Base-by-base conservation (phyloP, 345 rosid genomes). In the Hevea brasiliensis region DNA sequence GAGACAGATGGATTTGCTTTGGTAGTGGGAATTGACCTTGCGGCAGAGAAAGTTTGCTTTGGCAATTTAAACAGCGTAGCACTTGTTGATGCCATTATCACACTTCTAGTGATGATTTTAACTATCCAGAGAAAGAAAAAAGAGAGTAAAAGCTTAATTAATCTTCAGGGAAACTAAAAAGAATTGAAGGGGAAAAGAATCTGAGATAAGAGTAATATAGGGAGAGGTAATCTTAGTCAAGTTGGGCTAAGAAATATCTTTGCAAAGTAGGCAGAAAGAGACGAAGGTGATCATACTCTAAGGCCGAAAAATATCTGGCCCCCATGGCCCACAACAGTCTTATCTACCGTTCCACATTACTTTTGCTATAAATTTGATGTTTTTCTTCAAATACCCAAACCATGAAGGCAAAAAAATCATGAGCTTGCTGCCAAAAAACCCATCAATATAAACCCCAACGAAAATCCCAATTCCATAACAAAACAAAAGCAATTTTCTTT, bases 31-130 rank as follows among this genome's bases (percentile, higher is more conserved):
- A 74, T 51, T 29, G 76, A n/a, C 45, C 68, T 63, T 8, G 81
- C 75, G 60, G 85, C 60, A 8, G 83, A 71, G 71, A 81, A 54
- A 41, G 79, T 71, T 56, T 80, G 88, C 0, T 84, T 51, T 23
- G 85, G 73, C 77, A 90, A 75, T 20, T 86, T 77, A 50, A 92
- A 83, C 67, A 89, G 68, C 3, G 94, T 77, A 0, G 86, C 76
- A 47, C 81, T 47, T 61, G 85, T 44, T 61, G 86, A 76, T 58
- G 90, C 89, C 89, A 84, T 85, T 42, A n/a, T 53, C 61, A 60
- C 70, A 23, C 56, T 65, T 70, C 71, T 24, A 20, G n/a, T 44
- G 59, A 58, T 59, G 72, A 61, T 68, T 58, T 32, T 32, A 71
- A 45, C 72, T 47, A 65, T 61, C 71, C 13, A 17, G 27, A 69